Evolutionary conservation across 768 basidiomycete species (phyloP).

Genomic region (Hypholoma sublateritium): DNA sequence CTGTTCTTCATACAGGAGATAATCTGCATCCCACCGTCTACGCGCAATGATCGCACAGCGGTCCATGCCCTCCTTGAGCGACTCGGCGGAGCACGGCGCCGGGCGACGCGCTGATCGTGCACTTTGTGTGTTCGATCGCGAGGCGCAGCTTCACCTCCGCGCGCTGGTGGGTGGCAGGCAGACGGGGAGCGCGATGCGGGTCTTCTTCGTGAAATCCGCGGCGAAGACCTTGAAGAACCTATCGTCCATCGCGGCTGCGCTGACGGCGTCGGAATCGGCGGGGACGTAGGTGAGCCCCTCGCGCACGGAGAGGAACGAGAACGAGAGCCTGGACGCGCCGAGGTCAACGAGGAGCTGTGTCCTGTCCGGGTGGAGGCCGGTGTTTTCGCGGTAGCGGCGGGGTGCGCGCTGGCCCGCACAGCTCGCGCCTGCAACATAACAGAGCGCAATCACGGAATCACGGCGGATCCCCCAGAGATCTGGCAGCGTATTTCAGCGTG

Average conservation of each 20-base stretch:
- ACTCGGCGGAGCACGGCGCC: slow-evolving; percentile 92
- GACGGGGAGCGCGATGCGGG: slow-evolving; percentile 71
- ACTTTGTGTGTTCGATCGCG: slow-evolving; percentile 93
- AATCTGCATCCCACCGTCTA: too few relatives aligned
- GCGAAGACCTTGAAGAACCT: slow-evolving; percentile 89
- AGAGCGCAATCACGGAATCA: too few relatives aligned
- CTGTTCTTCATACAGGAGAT: too few relatives aligned
- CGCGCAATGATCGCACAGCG: too few relatives aligned
- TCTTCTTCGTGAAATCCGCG: slow-evolving; percentile 97
- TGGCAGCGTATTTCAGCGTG: too few relatives aligned
- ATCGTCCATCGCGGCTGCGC: slow-evolving; percentile 75
- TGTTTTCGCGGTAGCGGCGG: slow-evolving; percentile 56
- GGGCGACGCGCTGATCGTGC: slow-evolving; percentile 83
- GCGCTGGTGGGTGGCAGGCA: slow-evolving; percentile 71
- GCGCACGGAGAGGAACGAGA: slow-evolving; percentile 71
- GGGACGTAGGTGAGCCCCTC: slow-evolving; percentile 72
- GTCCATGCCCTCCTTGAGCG: slow-evolving; percentile 91
- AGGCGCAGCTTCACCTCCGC: slow-evolving; percentile 90
- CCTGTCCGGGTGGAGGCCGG: slow-evolving; percentile 54
- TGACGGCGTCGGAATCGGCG: slow-evolving; percentile 48
- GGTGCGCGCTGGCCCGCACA: too few relatives aligned
- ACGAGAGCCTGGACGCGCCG: slow-evolving; percentile 69
- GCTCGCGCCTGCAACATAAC: too few relatives aligned
- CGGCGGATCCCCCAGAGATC: too few relatives aligned
- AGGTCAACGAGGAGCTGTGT: slow-evolving; percentile 82